Evolutionary conservation across 2,329 filamentous ascomycete species (phyloP).

Genomic region (Zymoseptoria pseudotritici): DNA sequence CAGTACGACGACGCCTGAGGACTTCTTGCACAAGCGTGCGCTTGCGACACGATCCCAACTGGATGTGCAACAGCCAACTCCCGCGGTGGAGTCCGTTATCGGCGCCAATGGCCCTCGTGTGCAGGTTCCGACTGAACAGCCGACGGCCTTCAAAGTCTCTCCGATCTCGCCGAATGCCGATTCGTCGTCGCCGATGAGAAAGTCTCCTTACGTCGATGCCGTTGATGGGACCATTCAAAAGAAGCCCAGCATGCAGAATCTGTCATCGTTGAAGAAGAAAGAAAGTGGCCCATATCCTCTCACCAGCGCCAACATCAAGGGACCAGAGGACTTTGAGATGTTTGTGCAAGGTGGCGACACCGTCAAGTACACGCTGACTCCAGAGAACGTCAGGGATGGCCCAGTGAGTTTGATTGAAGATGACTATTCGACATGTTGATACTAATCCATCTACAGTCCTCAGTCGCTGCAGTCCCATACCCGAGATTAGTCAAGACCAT

Average conservation of each 20-base stretch:
- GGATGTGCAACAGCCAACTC: slow-evolving; percentile 1
- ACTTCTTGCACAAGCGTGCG: slow-evolving; percentile 12
- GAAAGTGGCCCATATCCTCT: slow-evolving; percentile 13
- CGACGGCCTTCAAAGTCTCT: slow-evolving; percentile 15
- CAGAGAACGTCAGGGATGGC: slow-evolving; percentile 38
- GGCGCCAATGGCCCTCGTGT: not conserved
- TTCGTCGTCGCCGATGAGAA: slow-evolving; percentile 8
- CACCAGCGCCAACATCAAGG: slow-evolving; percentile 28
- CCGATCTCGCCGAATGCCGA: slow-evolving; percentile 10
- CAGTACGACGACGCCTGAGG: slow-evolving; percentile 6
- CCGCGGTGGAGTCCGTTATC: not conserved
- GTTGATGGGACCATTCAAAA: slow-evolving; percentile 17
- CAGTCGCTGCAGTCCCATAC: slow-evolving; percentile 6
- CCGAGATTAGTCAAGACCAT: slow-evolving; percentile 2
- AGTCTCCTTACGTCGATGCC: slow-evolving; percentile 7
- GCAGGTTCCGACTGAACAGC: slow-evolving; percentile 7
- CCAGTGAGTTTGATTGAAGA: slow-evolving; percentile 31
- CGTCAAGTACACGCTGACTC: slow-evolving; percentile 45
- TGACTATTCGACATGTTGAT: not conserved
- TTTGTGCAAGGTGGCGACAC: slow-evolving; percentile 42
- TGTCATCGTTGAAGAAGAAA: slow-evolving; percentile 20
- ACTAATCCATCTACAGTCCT: slow-evolving; percentile 8
- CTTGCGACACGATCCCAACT: slow-evolving; percentile 2
- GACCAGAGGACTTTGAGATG: slow-evolving; percentile 40
- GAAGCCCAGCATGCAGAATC: slow-evolving; percentile 22